Evolutionary conservation across 495 filamentous ascomycete genomes (phyloP).

Genomic region (Darksidea phi): DNA sequence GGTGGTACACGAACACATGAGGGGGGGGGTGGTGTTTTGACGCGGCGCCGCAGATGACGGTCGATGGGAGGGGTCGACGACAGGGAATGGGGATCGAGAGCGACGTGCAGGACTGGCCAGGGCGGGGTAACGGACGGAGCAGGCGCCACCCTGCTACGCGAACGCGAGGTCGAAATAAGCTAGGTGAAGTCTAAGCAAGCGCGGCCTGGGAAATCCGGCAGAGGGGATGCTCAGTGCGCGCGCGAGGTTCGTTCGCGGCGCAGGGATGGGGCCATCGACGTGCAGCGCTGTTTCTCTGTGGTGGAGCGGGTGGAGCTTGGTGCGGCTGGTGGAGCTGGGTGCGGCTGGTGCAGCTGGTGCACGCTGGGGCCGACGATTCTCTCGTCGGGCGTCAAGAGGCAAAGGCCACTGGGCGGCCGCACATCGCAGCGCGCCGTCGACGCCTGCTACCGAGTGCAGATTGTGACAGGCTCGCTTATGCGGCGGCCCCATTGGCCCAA

Average conservation of each 20-base stretch:
- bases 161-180: slow-evolving; percentile 29
- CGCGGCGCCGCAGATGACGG: too few species aligned
- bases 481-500: neutral
- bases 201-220: slow-evolving; percentile 21
- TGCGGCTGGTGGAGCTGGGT: neutral
- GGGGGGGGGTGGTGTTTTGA: too few species aligned
- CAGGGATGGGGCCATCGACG: too few species aligned
- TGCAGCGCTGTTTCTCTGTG: too few species aligned
- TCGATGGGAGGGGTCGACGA: too few species aligned
- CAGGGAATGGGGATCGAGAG: neutral
- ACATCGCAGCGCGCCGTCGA: neutral
- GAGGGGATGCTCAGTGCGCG: neutral
- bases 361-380: too few species aligned
- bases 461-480: neutral
- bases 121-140: slow-evolving; percentile 9
- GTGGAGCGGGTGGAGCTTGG: too few species aligned
- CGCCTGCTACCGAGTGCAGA: neutral
- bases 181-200: slow-evolving; percentile 17
- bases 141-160: slow-evolving; percentile 8
- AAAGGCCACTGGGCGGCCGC: neutral
- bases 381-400: too few species aligned
- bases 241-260: too few species aligned
- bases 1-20: neutral
- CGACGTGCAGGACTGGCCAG: neutral
- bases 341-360: neutral